Conservation (phyloP, 2,329 filamentous ascomycete species). For the Fusarium sp. region DNA sequence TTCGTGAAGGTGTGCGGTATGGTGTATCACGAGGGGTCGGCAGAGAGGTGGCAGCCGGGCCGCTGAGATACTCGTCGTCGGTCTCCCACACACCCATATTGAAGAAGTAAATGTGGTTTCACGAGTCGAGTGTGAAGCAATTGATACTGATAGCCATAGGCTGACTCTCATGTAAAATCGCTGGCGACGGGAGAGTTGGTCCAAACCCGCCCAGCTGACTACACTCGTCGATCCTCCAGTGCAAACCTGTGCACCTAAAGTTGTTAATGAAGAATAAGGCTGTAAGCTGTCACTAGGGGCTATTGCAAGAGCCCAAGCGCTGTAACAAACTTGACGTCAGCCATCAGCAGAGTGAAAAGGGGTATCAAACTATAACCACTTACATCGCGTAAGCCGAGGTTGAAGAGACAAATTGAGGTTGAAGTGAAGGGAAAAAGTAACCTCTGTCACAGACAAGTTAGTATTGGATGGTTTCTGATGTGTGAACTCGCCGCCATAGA, state of each 20-base stretch:
- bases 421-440: not conserved
- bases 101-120: slow-evolving; percentile 7
- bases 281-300: slow-evolving; percentile 7
- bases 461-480: not conserved
- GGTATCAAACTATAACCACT: not conserved
- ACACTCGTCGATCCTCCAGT: slow-evolving; percentile 8
- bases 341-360: slow-evolving; percentile 12
- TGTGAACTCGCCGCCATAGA: not conserved
- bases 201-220: not conserved
- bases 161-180: not conserved
- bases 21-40: slow-evolving; percentile 80
- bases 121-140: not conserved
- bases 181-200: not conserved
- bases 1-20: slow-evolving; percentile 78
- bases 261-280: slow-evolving; percentile 13
- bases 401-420: not conserved
- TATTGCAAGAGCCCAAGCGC: slow-evolving; percentile 8
- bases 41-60: slow-evolving; percentile 67
- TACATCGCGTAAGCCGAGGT: not conserved
- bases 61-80: slow-evolving; percentile 70
- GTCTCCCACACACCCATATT: slow-evolving; percentile 71
- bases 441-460: not conserved
- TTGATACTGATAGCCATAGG: not conserved
- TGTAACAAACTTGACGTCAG: slow-evolving; percentile 17
- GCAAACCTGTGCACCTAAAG: slow-evolving; percentile 37